A percentile compares a stretch with the other conserved stretches of the same genome.
phyloP scores from a whole-genome alignment of 2,329 filamentous ascomycete species.

The Teratosphaeria nubilosa region DNA sequence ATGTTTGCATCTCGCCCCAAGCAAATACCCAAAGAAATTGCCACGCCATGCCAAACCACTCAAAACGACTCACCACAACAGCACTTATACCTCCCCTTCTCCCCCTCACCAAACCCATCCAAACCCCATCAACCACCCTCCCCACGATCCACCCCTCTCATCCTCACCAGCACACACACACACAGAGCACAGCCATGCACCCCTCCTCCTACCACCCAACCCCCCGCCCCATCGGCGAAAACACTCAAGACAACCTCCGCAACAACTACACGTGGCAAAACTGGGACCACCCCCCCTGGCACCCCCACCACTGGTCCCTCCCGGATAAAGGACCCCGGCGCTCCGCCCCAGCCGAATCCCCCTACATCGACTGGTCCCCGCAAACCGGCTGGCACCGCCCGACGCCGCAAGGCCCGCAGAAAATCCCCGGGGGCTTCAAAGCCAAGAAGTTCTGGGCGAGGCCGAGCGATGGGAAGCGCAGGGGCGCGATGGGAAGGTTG shows the following conservation, averaged over 20 bases:
- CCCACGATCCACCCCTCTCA: background rate
- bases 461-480: conserved; percentile 34
- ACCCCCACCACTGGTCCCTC: background rate
- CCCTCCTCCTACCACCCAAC: background rate
- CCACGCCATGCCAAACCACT: background rate
- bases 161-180: background rate
- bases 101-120: background rate
- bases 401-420: conserved; percentile 8
- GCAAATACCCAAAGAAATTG: background rate
- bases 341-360: conserved; percentile 16
- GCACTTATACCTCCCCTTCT: background rate
- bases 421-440: conserved; percentile 15
- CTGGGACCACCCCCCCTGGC: conserved; percentile 5
- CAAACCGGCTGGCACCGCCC: conserved; percentile 10
- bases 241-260: background rate
- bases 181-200: too few relatives aligned
- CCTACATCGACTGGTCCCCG: conserved; percentile 15
- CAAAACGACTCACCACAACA: background rate
- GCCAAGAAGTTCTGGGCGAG: conserved; percentile 35
- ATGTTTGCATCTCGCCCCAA: background rate
- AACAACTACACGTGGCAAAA: background rate
- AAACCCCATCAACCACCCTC: too few relatives aligned
- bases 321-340: conserved; percentile 11
- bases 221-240: background rate
- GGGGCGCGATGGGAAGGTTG: conserved; percentile 27